Evolutionary conservation across 78 protist genomes (phyloP), one percentile per base, ranked within the genome.

Genomic region (Chrysochromulina tobinii): DNA sequence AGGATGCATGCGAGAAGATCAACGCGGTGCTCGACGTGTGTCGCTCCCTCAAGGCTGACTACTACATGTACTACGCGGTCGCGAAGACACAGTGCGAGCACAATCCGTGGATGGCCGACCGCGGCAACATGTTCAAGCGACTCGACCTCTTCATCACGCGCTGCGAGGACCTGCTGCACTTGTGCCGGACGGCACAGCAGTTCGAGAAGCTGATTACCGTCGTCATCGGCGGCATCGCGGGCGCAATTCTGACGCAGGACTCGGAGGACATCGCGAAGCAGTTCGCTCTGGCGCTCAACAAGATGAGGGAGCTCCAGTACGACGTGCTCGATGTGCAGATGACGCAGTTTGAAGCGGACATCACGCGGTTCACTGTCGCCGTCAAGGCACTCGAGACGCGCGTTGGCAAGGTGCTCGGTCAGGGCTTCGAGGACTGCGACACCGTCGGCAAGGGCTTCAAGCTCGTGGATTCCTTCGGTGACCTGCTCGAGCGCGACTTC

Each of bases 211-310:
- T 96, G 48, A 94, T 94, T 38, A 79, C 50, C 73, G 86, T 95
- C 27, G 96, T 94, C 54, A 81, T 96, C 50, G 96, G 96, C 48
- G 96, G 97, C 58, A 81, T 93, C 50, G 89, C 92, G 61, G 96
- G 91, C n/a, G 12, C 12, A 14, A 54, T 2, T 7, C 93, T 89
- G 81, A 57, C 87, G 17, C 21, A 7, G 8, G 5, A 3, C 38
- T 50, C 53, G 48, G 57, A 5, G 12, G 20, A 69, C 5, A 58
- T 73, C 53, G 38, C 23, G 21, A 5, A n/a, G 25, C 73, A 73
- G 53, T 89, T 89, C 58, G 8, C 9, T 51, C 9, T 2, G 27
- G 53, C 5, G 55, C 21, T 73, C 87, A 3, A 14, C 53, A 38
- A 14, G 20, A 53, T 68, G 20, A 12, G 57, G 68, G 59, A 1